These are phyloP conservation scores for Fraxinus nigra DNA, from an alignment of 305 asterid species.

Conservation along the genomic window DNA sequence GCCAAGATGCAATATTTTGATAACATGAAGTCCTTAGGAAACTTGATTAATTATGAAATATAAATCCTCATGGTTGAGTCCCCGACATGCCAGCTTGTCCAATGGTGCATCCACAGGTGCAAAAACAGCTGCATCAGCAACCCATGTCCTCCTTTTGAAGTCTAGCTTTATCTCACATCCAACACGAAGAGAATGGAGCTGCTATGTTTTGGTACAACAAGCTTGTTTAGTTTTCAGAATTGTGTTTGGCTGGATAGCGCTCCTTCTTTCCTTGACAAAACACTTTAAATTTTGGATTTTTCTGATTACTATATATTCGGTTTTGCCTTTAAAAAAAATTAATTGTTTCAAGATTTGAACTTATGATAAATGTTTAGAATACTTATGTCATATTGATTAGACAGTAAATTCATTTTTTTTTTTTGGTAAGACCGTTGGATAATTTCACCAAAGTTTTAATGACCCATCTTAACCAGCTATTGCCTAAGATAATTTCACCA, in stretches of 20 bases:
- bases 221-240: neutral
- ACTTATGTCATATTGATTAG: no score
- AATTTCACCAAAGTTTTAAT: neutral
- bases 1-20: neutral
- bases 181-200: neutral
- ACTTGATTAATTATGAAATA: neutral
- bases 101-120: neutral
- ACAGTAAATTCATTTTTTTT: no score
- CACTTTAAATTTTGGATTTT: neutral
- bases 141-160: neutral
- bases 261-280: neutral
- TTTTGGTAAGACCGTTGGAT: no score
- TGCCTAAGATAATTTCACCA: neutral
- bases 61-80: neutral
- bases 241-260: neutral
- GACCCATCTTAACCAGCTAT: neutral
- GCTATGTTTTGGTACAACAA: neutral
- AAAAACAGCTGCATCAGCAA: no score
- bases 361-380: no score
- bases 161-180: neutral
- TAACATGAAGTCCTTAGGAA: neutral
- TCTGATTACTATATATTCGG: neutral
- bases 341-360: no score
- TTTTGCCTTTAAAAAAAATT: no score
- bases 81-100: neutral